Percentiles rank a stretch among this genome's conserved stretches.
phyloP scores from a whole-genome alignment of 1,284 basidiomycete genomes.

The Moesziomyces aphidis region DNA sequence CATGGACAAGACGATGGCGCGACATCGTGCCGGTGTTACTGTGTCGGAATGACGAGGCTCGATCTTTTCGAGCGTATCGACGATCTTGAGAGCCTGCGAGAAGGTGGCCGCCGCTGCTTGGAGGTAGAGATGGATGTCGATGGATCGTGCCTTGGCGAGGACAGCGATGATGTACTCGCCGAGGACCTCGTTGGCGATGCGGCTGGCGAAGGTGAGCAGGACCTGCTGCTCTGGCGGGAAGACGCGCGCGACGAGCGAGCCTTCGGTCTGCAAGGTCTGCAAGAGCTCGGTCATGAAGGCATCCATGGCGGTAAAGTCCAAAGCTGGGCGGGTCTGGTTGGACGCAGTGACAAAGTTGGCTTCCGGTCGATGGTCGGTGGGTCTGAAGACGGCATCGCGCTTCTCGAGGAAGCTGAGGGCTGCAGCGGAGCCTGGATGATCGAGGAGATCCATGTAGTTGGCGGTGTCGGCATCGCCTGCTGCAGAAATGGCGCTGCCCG shows the following conservation, averaged over 20 bases:
- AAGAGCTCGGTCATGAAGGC: conserved; percentile 82
- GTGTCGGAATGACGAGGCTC: conserved; percentile 46
- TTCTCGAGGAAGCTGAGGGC: conserved; percentile 84
- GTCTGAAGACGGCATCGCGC: conserved; percentile 88
- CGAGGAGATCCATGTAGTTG: conserved; percentile 78
- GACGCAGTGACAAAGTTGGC: conserved; percentile 72
- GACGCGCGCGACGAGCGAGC: conserved; percentile 81
- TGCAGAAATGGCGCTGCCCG: background rate
- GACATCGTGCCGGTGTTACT: conserved; percentile 72
- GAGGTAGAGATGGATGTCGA: conserved; percentile 81
- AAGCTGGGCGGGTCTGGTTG: conserved; percentile 57
- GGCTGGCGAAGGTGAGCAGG: conserved; percentile 79
- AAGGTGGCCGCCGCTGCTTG: conserved; percentile 90
- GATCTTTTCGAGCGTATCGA: conserved; percentile 71
- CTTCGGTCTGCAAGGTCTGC: conserved; percentile 76
- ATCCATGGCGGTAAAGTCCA: conserved; percentile 94
- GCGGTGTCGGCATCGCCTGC: conserved; percentile 81
- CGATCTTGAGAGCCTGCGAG: conserved; percentile 85
- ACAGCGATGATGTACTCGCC: conserved; percentile 84
- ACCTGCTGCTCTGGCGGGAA: conserved; percentile 84
- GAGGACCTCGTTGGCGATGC: conserved; percentile 78
- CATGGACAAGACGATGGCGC: conserved; percentile 86
- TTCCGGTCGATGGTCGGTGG: conserved; percentile 77
- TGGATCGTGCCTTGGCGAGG: conserved; percentile 79
- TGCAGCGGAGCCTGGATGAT: conserved; percentile 32